These are phyloP conservation scores for Ophiostoma ips DNA, from an alignment of 2,329 filamentous ascomycete genomes.

Conservation along the genomic window DNA sequence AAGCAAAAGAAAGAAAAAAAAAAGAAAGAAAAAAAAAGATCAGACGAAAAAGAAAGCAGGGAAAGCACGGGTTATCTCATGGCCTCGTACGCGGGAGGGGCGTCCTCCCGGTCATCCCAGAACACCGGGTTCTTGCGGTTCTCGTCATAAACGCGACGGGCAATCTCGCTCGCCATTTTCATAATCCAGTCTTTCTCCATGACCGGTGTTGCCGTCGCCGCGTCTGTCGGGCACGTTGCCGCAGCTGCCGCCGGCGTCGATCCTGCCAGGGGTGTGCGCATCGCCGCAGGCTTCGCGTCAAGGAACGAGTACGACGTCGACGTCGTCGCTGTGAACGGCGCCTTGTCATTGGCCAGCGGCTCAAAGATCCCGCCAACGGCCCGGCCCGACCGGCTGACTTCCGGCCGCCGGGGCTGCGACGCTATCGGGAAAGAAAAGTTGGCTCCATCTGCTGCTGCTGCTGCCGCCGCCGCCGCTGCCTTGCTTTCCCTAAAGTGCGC, in stretches of 20 bases:
- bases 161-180: slow-evolving; percentile 90
- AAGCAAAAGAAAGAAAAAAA: background rate
- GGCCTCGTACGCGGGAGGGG: slow-evolving; percentile 47
- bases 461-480: background rate
- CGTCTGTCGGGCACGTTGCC: too few relatives aligned
- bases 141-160: slow-evolving; percentile 74
- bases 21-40: background rate
- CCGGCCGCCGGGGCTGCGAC: slow-evolving; percentile 4
- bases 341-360: slow-evolving; percentile 1
- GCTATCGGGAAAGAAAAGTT: slow-evolving; percentile 1
- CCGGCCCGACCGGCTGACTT: slow-evolving; percentile 4
- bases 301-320: background rate
- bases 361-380: slow-evolving; percentile 8
- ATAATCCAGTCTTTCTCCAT: slow-evolving; percentile 75
- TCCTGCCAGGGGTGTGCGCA: slow-evolving; percentile 4
- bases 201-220: slow-evolving; percentile 29
- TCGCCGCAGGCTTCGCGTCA: background rate
- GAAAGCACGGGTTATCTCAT: too few relatives aligned
- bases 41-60: background rate
- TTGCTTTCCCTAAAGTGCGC: slow-evolving; percentile 2
- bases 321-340: background rate
- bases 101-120: slow-evolving; percentile 42
- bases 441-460: background rate
- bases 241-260: background rate
- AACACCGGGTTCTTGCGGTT: slow-evolving; percentile 45